phyloP scores from a whole-genome alignment of 2,329 filamentous ascomycete species.

The Paecilomyces niveus region DNA sequence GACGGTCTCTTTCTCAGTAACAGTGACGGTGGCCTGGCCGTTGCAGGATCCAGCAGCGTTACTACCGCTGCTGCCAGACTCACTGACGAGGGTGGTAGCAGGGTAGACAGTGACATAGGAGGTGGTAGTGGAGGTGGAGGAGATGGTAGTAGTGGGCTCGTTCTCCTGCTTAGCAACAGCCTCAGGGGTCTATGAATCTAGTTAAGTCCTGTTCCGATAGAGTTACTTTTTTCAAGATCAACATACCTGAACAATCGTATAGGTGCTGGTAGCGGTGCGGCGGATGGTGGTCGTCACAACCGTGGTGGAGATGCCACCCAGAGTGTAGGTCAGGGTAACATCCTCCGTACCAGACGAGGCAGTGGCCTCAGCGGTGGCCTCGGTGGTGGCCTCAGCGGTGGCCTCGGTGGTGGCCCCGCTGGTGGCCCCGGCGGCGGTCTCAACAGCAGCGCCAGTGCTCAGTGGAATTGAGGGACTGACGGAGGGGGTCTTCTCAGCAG shows the following conservation, averaged over 20 bases:
- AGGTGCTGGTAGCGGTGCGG: slow-evolving; percentile 21
- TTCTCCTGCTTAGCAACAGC: slow-evolving; percentile 1
- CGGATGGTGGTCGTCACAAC: slow-evolving; percentile 33
- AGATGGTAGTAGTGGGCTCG: slow-evolving; percentile 20
- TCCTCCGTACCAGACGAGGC: slow-evolving; percentile 13
- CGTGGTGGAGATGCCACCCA: slow-evolving; percentile 27
- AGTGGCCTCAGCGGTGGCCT: slow-evolving; percentile 3
- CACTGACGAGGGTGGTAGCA: background rate
- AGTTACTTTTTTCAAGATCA: background rate
- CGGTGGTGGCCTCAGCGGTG: background rate
- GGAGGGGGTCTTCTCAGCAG: slow-evolving; percentile 1
- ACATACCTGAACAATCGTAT: slow-evolving; percentile 22
- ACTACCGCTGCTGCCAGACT: background rate
- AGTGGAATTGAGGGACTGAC: slow-evolving; percentile 11
- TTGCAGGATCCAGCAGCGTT: background rate
- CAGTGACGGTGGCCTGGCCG: slow-evolving; percentile 18
- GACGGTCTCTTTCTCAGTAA: slow-evolving; percentile 27
- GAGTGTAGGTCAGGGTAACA: slow-evolving; percentile 33
- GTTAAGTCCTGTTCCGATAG: background rate
- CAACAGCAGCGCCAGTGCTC: slow-evolving; percentile 13
- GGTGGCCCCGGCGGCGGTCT: slow-evolving; percentile 1
- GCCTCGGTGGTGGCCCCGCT: slow-evolving; percentile 2
- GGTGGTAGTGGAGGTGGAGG: slow-evolving; percentile 21
- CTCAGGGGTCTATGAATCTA: background rate
- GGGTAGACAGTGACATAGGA: slow-evolving; percentile 18